Evolutionary conservation across 2,329 filamentous ascomycete species (phyloP), one percentile per base, ranked within the genome.

Genomic region (Xenoacremonium recifei): DNA sequence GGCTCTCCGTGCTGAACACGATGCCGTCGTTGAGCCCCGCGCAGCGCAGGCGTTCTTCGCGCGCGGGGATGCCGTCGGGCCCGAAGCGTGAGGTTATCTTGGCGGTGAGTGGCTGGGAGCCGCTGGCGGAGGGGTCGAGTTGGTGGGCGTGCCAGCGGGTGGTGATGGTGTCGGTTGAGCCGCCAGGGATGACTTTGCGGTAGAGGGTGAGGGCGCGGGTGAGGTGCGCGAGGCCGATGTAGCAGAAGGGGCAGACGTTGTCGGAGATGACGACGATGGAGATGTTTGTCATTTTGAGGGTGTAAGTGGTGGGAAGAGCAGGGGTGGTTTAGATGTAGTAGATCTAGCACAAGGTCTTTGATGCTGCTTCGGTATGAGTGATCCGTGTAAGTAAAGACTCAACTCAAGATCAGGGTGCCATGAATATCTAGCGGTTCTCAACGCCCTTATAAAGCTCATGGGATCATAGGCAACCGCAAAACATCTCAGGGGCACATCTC

Each of bases 81-180:
- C 88, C 88, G 63, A 91, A 90, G 48, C 82, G 84, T 17, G 67
- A 59, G 11, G 69, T 69, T 62, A 85, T 84, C 59, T 77, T 77
- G 48, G 63, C 72, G 3, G 48, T 54, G 31, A 76, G 62, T 15
- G 76, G 71, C 4, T 76, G 56, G 5, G 74, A 70, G 29, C 55
- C 51, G 17, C 60, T 59, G 0, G 85, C 76, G 1, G 79, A 71
- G 0, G 87, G 85, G 58, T 91, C 83, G 39, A 95, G 78, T 63
- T 92, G 91, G 69, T 87, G 95, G 2, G 89, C 85, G 47, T 79
- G 75, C 87, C 88, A 95, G 47, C 75, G 77, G 12, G 87, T 80
- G 35, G 73, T 76, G 68, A 95, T 91, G 16, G 76, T 87, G 66
- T 92, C 85, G 29, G 74, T 64, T 32, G 63, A 59, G 9, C 71